Base-by-base conservation (phyloP, 345 rosid genomes). In the Kernera saxatilis region DNA sequence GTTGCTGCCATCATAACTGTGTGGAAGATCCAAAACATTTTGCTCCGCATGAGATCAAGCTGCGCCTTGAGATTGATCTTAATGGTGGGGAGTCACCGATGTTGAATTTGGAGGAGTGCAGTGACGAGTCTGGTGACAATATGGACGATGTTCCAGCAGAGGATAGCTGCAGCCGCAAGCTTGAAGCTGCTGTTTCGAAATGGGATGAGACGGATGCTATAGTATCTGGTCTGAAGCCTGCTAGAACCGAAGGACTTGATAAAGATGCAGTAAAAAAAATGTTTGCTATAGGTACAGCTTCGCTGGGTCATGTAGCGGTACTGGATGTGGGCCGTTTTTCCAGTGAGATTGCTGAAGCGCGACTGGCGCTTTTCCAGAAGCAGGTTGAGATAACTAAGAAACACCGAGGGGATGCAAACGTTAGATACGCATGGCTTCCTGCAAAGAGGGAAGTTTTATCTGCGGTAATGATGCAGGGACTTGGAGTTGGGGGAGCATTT, bases 361-460 rank as follows among this genome's bases (percentile, higher is more conserved):
- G 92, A 19, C 66, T 82, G 23, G 91, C 86, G 64, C 83, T 90
- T 77, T 95, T 95, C 64, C 77, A 79, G 76, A 87, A 86, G 77
- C 99, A 95, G 78, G 79, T 83, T 60, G 92, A 90, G 62, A 82
- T 95, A 19, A 86, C 84, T 0, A 68, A 74, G 59, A 82, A 74
- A 59, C 79, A 73, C 53, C 97, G 98, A n/a, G 96, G 97, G 32
- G 82, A 84, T 74, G 90, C 97, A 33, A 92, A 90, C 71, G 81
- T 95, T 67, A 74, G 75, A 54, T 84, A 83, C 66, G 99, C 94
- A 18, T 95, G 99, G 99, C 99, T 95, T 81, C 84, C 90, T 81
- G 61, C 84, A 43, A 78, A 92, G 30, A 85, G 82, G 72, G 80
- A 48, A 64, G 76, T 79, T 22, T 40, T 90, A 27, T 62, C 83